Percentiles rank a stretch among this genome's conserved stretches.
Conservation (phyloP, 2,329 filamentous ascomycete species). For the Coniochaeta prunicola region DNA sequence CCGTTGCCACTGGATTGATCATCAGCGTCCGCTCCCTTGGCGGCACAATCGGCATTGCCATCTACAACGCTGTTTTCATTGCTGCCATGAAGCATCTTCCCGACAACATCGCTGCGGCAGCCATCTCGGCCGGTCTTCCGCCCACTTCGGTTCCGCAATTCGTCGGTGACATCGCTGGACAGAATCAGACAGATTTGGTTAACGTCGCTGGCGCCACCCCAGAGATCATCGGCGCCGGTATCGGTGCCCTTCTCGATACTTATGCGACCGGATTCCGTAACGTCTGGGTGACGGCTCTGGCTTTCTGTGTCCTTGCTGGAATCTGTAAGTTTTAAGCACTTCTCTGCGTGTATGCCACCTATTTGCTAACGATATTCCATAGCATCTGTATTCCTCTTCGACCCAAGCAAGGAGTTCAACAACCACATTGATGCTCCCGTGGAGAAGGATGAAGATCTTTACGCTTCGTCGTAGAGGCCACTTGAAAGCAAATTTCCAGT, state of each 20-base stretch:
- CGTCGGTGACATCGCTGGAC: conserved; percentile 17
- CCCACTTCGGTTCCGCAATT: conserved; percentile 14
- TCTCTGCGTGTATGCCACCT: not conserved
- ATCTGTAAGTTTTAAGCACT: conserved; percentile 16
- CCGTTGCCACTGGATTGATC: conserved; percentile 21
- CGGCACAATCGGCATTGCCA: conserved; percentile 40
- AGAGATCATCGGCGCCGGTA: conserved; percentile 19
- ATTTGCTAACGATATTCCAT: not conserved
- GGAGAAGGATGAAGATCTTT: conserved; percentile 21
- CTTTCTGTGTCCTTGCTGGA: conserved; percentile 20
- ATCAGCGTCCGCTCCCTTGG: conserved; percentile 34
- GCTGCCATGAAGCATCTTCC: conserved; percentile 18
- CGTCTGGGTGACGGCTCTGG: conserved; percentile 23
- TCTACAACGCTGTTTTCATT: conserved; percentile 22
- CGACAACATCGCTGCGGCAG: conserved; percentile 23
- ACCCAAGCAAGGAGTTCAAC: conserved; percentile 27
- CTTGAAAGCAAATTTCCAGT: not conserved
- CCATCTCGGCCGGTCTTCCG: conserved; percentile 20
- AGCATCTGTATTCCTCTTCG: conserved; percentile 19
- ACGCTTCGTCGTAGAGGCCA: not conserved
- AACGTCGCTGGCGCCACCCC: conserved; percentile 20
- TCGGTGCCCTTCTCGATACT: conserved; percentile 16
- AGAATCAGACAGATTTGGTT: conserved; percentile 17
- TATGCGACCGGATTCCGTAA: conserved; percentile 21
- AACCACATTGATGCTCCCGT: conserved; percentile 28